Evolutionary conservation across 2,329 filamentous ascomycete species (phyloP), one percentile per base, ranked within the genome.

Genomic region (Ophiostoma novo-ulmi): DNA sequence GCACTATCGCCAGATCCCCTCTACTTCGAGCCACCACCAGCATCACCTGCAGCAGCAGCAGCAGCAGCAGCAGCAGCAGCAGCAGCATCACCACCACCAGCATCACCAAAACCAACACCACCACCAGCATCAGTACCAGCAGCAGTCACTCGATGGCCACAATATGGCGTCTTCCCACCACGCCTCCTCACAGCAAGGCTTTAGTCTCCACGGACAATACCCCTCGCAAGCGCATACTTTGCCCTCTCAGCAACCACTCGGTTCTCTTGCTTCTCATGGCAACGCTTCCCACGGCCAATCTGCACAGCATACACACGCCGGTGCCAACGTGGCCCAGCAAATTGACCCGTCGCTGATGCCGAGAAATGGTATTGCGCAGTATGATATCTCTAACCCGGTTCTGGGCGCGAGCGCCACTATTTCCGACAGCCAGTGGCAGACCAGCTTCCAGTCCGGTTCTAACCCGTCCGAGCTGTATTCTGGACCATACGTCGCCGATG

Each of bases 1-100:
- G 58, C 70, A 81, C 74, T 81, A 81, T 73, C 80, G 80, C 69
- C 80, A 81, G 64, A 75, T 31, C 70, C 36, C 69, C 70, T 38
- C 70, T 36, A 10, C 52, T 69, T 65, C 63, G n/a, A 31, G 73
- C 73, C 71, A 73, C 35, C 74, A 75, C 5, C 71, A 72, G 13
- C 65, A 63, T 26, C 55, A 70, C n/a, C 22, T 66, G 48, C 36
- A 44, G 4, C 65, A 48, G 6, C 44, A 20, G 48, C 48, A 44
- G 11, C 66, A 58, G 0, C 31, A 52, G 2, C 39, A 48, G 48
- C 36, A 44, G 4, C 65, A 48, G 6, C 44, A 20, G 2, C 39
- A 48, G 6, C 65, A 67, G 1, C 65, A 48, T 13, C 65, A 67
- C n/a, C 38, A 67, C 3, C n/a, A 22, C 10, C 38, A 44, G 8